Evolutionary conservation across 2,329 filamentous ascomycete genomes (phyloP).

Genomic region (Cytospora leucostoma): DNA sequence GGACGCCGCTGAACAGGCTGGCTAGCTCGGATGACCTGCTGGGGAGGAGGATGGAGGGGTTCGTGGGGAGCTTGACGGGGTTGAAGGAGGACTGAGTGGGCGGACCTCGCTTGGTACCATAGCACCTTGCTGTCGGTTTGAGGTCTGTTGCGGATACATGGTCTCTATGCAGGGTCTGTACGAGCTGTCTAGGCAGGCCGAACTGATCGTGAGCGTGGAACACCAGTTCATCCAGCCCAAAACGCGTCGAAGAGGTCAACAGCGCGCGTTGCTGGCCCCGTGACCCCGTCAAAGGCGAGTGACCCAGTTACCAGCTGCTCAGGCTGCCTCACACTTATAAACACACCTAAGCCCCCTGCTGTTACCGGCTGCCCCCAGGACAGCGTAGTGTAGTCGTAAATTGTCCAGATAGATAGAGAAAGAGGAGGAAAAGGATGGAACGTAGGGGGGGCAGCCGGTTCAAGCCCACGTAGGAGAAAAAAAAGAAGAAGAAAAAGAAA

Average conservation of each 20-base stretch:
- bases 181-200: not conserved
- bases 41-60: slow-evolving; percentile 58
- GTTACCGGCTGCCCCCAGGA: not conserved
- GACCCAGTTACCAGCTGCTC: not conserved
- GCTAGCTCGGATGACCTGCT: slow-evolving; percentile 61
- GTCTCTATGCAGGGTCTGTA: not conserved
- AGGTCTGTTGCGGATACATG: not conserved
- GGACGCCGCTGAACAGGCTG: slow-evolving; percentile 50
- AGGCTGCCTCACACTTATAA: not conserved
- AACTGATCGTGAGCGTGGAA: not conserved
- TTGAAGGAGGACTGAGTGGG: slow-evolving; percentile 41
- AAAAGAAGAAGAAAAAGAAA: not conserved
- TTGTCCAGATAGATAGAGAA: not conserved
- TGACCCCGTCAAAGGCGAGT: not conserved
- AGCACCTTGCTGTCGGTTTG: not conserved
- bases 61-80: slow-evolving; percentile 56
- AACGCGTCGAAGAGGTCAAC: not conserved
- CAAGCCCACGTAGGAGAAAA: not conserved
- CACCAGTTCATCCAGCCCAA: not conserved
- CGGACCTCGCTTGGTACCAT: not conserved
- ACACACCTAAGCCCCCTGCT: not conserved
- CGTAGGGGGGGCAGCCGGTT: not conserved
- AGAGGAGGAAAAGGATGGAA: not conserved
- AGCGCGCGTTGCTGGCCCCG: not conserved
- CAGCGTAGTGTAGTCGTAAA: too few relatives aligned